These are phyloP conservation scores for Malus orientalis DNA, from an alignment of 306 rosid species.

Conservation along the genomic window DNA sequence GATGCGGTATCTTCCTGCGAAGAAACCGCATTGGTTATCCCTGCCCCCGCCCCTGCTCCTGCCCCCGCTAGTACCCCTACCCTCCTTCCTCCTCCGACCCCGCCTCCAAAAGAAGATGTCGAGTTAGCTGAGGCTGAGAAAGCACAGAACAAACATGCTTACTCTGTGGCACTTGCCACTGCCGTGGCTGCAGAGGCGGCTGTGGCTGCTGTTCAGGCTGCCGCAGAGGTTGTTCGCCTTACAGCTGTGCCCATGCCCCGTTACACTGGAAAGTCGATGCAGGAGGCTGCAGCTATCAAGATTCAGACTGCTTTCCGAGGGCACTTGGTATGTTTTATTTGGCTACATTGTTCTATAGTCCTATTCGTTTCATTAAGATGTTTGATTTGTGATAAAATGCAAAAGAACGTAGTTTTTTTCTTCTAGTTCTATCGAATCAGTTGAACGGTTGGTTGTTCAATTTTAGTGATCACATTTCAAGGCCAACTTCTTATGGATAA, in stretches of 20 bases:
- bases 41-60: slow-evolving; percentile 19
- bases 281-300: slow-evolving; percentile 59
- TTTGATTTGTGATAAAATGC: not conserved
- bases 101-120: slow-evolving; percentile 26
- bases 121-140: slow-evolving; percentile 31
- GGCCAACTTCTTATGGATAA: too few relatives aligned
- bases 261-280: slow-evolving; percentile 25
- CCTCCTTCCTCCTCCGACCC: slow-evolving; percentile 11
- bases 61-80: not conserved
- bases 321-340: slow-evolving; percentile 40
- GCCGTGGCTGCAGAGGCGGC: slow-evolving; percentile 85
- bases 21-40: slow-evolving; percentile 15
- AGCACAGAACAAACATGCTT: slow-evolving; percentile 57
- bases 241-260: slow-evolving; percentile 7
- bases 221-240: slow-evolving; percentile 59
- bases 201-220: slow-evolving; percentile 72
- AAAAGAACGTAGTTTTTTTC: not conserved
- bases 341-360: not conserved
- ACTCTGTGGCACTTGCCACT: slow-evolving; percentile 76
- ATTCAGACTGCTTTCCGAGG: slow-evolving; percentile 76
- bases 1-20: slow-evolving; percentile 20
- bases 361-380: not conserved
- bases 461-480: too few relatives aligned
- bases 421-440: not conserved
- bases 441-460: not conserved